Evolutionary conservation across 2,329 filamentous ascomycete species (phyloP).

Genomic region (Arthrobotrys musiformis): DNA sequence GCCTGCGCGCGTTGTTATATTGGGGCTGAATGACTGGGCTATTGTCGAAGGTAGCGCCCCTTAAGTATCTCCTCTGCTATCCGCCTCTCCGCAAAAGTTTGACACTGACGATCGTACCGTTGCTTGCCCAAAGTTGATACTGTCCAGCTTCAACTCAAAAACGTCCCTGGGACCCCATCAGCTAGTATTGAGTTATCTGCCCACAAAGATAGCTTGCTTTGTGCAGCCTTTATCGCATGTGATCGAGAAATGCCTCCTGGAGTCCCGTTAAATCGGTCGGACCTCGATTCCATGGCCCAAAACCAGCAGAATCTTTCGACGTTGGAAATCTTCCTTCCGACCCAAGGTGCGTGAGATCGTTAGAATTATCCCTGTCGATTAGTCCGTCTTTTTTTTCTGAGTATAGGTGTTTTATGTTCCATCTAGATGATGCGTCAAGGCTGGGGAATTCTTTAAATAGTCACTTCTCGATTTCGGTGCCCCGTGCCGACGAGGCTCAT

Average conservation of each 20-base stretch:
- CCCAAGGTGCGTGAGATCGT: neutral
- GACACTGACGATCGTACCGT: neutral
- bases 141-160: neutral
- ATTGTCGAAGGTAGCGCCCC: neutral
- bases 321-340: neutral
- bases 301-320: neutral
- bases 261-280: conserved; percentile 5
- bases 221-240: neutral
- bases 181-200: conserved; percentile 3
- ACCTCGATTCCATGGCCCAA: neutral
- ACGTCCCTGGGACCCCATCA: neutral
- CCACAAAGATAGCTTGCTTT: neutral
- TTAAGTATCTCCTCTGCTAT: neutral
- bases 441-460: neutral
- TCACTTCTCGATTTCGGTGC: no score
- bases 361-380: neutral
- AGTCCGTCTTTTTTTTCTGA: no score
- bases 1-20: neutral
- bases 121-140: neutral
- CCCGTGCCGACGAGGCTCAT: neutral
- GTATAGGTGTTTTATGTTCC: no score
- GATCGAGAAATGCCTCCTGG: neutral
- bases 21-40: neutral
- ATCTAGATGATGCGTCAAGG: neutral
- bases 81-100: neutral